Base-by-base conservation (phyloP, 768 basidiomycete species). In the Leucosporidium yakuticum region DNA sequence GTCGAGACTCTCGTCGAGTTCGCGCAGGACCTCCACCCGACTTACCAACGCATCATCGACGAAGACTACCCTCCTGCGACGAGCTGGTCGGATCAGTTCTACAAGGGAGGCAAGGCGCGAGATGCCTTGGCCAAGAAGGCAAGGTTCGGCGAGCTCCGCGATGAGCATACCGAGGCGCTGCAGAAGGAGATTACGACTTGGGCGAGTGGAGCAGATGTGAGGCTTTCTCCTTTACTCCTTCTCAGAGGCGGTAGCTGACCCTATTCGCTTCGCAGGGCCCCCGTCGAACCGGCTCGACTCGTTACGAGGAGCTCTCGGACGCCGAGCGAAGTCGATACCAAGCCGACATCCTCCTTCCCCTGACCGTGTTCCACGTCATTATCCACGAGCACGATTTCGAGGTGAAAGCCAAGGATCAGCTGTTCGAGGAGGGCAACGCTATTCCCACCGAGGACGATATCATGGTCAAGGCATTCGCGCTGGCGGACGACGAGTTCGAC, bases 331-430 rank as follows among this genome's bases (percentile, higher is more conserved):
- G 27, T 4, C 53, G 53, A 25, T 54, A 8, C 53, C 25, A 27
- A 14, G 25, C 53, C 53, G 53, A 54, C 53, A 27, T 54, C 27
- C 53, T 54, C 21, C 53, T 54, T 27, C 53, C 53, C n/a, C 53
- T 54, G 27, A 15, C 53, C 25, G 27, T 31, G 27, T 17, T 29
- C 23, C 53, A 15, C 21, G 25, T 54, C 11, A 17, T 54, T 14
- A 54, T 54, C 53, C 23, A 54, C 11, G 53, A 54, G 27, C 15
- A 54, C 25, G 27, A n/a, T 5, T 54, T 54, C 21, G 53, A 54
- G 25, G 53, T 29, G 2, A 19, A 4, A 6, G 53, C 53, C 1
- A 14, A 14, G 15, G 27, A 54, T 11, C 12, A 54, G 25, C 53
- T 54, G 12, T 15, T 25, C 53, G 53, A 54, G 8, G 39, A 44